Evolutionary conservation across 768 basidiomycete species (phyloP).

Genomic region (Boletales sp.): DNA sequence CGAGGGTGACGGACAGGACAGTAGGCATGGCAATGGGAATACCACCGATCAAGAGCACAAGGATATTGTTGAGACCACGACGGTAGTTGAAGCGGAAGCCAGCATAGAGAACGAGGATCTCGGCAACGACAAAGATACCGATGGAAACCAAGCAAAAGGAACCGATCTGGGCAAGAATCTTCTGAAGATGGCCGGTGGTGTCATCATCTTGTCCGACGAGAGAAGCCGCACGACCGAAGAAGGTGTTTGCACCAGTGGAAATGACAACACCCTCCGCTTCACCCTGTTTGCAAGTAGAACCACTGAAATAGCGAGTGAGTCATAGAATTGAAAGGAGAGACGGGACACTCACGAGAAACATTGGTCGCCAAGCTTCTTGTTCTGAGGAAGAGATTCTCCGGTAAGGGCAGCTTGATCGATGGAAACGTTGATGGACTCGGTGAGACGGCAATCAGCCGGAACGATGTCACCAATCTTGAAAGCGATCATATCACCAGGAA

Average conservation of each 20-base stretch:
- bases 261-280: constrained; percentile 99
- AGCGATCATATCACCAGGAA: constrained; percentile 93
- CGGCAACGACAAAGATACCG: constrained; percentile 91
- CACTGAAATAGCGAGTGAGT: constrained; percentile 40
- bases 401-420: constrained; percentile 99
- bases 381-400: constrained; percentile 91
- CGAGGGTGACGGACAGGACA: constrained; percentile 95
- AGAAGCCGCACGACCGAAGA: constrained; percentile 98
- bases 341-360: constrained; percentile 87
- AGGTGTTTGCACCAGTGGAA: constrained; percentile 95
- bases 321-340: neutral
- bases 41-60: constrained; percentile 98
- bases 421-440: constrained; percentile 94
- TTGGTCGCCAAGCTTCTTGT: constrained; percentile 92
- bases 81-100: constrained; percentile 90
- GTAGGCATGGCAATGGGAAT: constrained; percentile 99
- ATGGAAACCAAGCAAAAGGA: constrained; percentile 97
- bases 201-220: constrained; percentile 98
- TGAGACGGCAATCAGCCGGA: constrained; percentile 95
- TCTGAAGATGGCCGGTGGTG: constrained; percentile 96
- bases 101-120: constrained; percentile 92
- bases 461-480: constrained; percentile 99
- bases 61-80: constrained; percentile 93
- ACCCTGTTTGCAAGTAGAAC: constrained; percentile 98
- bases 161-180: constrained; percentile 96